Evolutionary conservation across 2,329 filamentous ascomycete species (phyloP), one percentile per base, ranked within the genome.

Genomic region (Ophiostoma novo-ulmi): DNA sequence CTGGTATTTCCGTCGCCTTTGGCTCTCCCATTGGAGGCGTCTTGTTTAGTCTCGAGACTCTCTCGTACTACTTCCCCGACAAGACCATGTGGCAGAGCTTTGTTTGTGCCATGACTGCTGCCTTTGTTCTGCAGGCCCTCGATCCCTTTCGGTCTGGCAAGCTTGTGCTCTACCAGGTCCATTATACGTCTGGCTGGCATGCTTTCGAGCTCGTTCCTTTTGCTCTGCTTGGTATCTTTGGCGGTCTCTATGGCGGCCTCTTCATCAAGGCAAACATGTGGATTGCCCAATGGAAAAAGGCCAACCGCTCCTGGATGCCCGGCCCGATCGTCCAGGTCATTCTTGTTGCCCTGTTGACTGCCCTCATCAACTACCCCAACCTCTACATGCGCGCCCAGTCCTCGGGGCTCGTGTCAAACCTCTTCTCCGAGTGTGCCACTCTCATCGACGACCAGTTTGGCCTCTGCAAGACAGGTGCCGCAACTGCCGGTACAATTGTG

Each of bases 51-150:
- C 86, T 98, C n/a, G 94, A 97, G 87, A 93, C 97, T 85, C 83
- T 98, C 2, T 97, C 93, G 0, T 98, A 97, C 79, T 98, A 97
- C 80, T 98, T 98, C 75, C 94, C 95, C 0, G 94, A 98, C 80
- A 98, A 98, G 80, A 98, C 95, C 11, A 98, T 99, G 95, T 99
- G 95, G 95, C 95, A 97, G 79, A 97, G 93, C 76, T 99, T 99
- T 77, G 95, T 99, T 58, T 98, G 95, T 76, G 95, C 95, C 78
- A 98, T 98, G 94, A 92, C 97, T n/a, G 95, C 94, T 20, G 94
- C 95, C 22, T 92, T 98, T 52, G 93, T 93, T 17, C 84, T 99
- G 5, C 94, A 98, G 79, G 92, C 92, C 5, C 87, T 97, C 73
- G 95, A 99, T 78, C 95, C 95, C 5, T 97, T 98, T 78, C 88